Evolutionary conservation across 345 rosid species (phyloP).

Genomic region (Camelina laxa): DNA sequence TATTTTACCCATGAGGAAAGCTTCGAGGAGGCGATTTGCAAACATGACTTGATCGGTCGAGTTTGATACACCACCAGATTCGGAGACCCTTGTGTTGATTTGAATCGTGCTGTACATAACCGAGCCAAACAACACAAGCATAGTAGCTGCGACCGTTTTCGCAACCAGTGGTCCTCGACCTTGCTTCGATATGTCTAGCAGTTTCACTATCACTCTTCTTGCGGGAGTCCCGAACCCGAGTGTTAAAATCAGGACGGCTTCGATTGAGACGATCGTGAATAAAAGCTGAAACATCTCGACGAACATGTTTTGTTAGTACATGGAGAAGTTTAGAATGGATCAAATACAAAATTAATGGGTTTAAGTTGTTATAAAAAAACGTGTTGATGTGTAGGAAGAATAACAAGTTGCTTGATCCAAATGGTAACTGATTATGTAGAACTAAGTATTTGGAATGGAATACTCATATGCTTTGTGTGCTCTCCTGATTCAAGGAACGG

Average conservation of each 20-base stretch:
- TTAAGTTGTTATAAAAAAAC: slow-evolving; percentile 12
- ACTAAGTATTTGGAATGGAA: slow-evolving; percentile 32
- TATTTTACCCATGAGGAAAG: slow-evolving; percentile 42
- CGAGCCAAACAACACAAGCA: slow-evolving; percentile 47
- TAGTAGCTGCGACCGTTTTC: slow-evolving; percentile 43
- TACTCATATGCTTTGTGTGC: slow-evolving; percentile 29
- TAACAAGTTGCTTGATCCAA: slow-evolving; percentile 30
- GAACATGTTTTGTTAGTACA: slow-evolving; percentile 23
- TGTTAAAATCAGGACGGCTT: slow-evolving; percentile 31
- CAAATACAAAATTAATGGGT: slow-evolving; percentile 1
- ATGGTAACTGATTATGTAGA: slow-evolving; percentile 25
- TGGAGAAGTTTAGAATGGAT: neutral
- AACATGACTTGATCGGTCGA: slow-evolving; percentile 47
- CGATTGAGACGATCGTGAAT: slow-evolving; percentile 32
- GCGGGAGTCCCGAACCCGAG: slow-evolving; percentile 43
- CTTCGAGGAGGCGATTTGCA: slow-evolving; percentile 43
- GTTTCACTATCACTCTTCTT: slow-evolving; percentile 40
- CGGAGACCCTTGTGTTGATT: slow-evolving; percentile 39
- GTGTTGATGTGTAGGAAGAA: slow-evolving; percentile 24
- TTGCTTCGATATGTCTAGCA: slow-evolving; percentile 41
- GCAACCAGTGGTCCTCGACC: slow-evolving; percentile 40
- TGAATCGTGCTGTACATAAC: slow-evolving; percentile 40
- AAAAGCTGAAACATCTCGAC: slow-evolving; percentile 47
- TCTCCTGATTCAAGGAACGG: slow-evolving; percentile 15
- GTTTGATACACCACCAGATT: slow-evolving; percentile 40